Percentiles rank a stretch among this genome's conserved stretches.
Evolutionary conservation across 208 protist species (phyloP).

Genomic region (Porcisia deanei): DNA sequence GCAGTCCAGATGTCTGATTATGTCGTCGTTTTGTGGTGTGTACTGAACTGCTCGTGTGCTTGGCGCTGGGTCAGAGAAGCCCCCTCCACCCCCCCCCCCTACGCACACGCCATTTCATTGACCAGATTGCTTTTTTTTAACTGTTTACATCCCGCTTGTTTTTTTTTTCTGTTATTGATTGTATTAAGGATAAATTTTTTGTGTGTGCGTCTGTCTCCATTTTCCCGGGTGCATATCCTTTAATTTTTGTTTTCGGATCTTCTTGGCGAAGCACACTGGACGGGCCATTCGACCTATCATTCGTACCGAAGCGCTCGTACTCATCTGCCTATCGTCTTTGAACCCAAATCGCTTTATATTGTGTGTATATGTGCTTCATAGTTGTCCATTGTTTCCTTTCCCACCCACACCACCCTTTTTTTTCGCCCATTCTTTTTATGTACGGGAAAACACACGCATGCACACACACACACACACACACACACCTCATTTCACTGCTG

Average conservation of each 20-base stretch:
- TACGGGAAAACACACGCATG: no score
- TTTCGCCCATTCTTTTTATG: no score
- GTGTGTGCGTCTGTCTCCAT: no score
- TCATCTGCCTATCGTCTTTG: neutral
- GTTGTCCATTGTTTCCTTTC: neutral
- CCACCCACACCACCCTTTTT: no score
- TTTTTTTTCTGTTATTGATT: neutral
- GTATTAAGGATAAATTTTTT: neutral
- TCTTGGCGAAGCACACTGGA: neutral
- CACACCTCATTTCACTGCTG: no score
- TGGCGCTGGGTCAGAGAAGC: neutral
- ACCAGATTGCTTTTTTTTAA: neutral
- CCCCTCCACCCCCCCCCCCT: neutral
- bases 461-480: no score
- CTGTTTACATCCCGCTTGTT: neutral
- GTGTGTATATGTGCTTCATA: conserved; percentile 13
- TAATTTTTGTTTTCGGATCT: neutral
- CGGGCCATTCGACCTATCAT: neutral
- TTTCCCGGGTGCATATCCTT: no score
- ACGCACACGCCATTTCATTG: neutral
- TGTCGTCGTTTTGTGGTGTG: neutral
- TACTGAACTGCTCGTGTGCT: neutral
- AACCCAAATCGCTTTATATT: neutral
- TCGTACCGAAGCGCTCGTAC: neutral
- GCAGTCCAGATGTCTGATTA: neutral